Evolutionary conservation across 2,329 filamentous ascomycete species (phyloP).

Genomic region (Cercospora canescens): DNA sequence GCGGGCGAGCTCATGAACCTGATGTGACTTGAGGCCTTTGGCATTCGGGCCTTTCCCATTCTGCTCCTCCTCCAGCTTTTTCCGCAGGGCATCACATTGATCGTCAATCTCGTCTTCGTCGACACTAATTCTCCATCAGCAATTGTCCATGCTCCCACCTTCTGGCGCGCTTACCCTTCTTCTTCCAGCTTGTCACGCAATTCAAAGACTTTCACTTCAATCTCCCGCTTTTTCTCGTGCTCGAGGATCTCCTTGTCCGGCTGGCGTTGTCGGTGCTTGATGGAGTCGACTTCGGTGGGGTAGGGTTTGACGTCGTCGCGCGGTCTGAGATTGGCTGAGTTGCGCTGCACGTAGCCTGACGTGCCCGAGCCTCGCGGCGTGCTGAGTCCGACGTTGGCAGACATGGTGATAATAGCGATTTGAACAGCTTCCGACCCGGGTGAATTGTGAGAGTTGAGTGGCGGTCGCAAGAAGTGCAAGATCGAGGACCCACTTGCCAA

Average conservation of each 20-base stretch:
- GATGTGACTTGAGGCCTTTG: conserved; percentile 78
- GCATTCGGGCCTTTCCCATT: conserved; percentile 44
- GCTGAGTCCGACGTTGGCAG: conserved; percentile 92
- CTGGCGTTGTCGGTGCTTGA: conserved; percentile 75
- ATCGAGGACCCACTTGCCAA: not conserved
- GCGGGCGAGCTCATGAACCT: conserved; percentile 93
- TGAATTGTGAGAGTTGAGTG: not conserved
- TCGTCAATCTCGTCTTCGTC: conserved; percentile 91
- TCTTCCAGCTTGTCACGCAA: conserved; percentile 90
- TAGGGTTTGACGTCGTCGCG: conserved; percentile 81
- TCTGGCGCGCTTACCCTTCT: conserved; percentile 60
- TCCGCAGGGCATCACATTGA: conserved; percentile 65
- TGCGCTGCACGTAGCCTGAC: conserved; percentile 96
- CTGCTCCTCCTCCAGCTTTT: conserved; percentile 61
- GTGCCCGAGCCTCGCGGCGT: conserved; percentile 95
- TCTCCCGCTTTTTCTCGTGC: conserved; percentile 85
- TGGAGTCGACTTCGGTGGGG: conserved; percentile 62
- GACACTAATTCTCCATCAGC: conserved; percentile 50
- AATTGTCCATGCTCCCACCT: too few relatives aligned
- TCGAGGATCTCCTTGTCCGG: conserved; percentile 92
- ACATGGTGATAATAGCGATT: conserved; percentile 65
- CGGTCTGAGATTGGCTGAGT: conserved; percentile 82
- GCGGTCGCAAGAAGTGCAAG: not conserved
- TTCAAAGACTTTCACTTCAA: conserved; percentile 93
- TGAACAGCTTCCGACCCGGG: not conserved